phyloP scores from a whole-genome alignment of 2,329 filamentous ascomycete genomes.

The Aspergillus terreus region DNA sequence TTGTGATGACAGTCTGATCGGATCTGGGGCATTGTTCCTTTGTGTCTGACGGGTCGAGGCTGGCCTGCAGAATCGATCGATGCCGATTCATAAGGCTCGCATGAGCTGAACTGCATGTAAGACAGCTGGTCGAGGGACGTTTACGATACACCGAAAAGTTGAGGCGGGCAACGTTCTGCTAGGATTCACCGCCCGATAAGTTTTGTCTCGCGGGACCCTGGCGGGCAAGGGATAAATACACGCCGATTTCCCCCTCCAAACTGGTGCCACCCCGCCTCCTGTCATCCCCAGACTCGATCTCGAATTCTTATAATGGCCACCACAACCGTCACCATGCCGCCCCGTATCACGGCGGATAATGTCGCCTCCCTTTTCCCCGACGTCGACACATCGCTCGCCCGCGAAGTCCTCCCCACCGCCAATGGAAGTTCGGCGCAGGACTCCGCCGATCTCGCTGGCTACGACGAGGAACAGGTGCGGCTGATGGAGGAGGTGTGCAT shows the following conservation, averaged over 20 bases:
- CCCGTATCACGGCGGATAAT: slow-evolving; percentile 76
- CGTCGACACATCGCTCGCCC: slow-evolving; percentile 59
- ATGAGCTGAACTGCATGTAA: too few relatives aligned
- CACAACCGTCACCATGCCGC: slow-evolving; percentile 46
- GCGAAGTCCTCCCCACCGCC: slow-evolving; percentile 45
- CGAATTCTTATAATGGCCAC: slow-evolving; percentile 40
- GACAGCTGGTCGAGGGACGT: too few relatives aligned
- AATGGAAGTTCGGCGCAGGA: slow-evolving; percentile 41
- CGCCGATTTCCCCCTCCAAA: background rate
- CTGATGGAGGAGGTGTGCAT: slow-evolving; percentile 99
- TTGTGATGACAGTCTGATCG: too few relatives aligned
- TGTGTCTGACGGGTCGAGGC: too few relatives aligned
- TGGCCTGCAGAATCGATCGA: too few relatives aligned
- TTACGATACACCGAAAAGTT: too few relatives aligned
- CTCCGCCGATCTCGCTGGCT: slow-evolving; percentile 72
- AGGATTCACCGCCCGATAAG: too few relatives aligned
- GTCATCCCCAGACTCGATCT: slow-evolving; percentile 1
- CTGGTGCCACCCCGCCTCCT: background rate
- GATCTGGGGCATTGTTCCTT: too few relatives aligned
- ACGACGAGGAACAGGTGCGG: slow-evolving; percentile 96
- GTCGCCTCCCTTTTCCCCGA: slow-evolving; percentile 88
- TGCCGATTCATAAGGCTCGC: too few relatives aligned
- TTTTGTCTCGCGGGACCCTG: too few relatives aligned
- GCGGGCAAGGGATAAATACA: background rate
- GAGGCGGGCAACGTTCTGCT: too few relatives aligned